Evolutionary conservation across 2,329 filamentous ascomycete genomes (phyloP).

Genomic region (Eutypella sp.): DNA sequence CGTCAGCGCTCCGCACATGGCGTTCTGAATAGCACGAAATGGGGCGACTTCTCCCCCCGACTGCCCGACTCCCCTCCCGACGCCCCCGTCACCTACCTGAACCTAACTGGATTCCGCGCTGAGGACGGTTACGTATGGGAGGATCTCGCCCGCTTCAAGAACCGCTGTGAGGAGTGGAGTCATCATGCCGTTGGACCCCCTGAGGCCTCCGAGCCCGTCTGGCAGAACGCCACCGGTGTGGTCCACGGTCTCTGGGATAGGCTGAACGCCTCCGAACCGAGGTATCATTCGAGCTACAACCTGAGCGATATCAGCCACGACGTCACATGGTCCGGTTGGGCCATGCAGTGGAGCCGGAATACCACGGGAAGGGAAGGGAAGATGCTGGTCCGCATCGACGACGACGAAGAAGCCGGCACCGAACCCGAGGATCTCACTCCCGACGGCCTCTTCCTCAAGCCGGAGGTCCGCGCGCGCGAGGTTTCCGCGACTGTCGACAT

Average conservation of each 20-base stretch:
- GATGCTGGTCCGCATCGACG: conserved; percentile 63
- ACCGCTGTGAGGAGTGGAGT: conserved; percentile 59
- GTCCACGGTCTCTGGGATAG: conserved; percentile 73
- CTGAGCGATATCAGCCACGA: conserved; percentile 59
- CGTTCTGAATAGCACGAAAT: conserved; percentile 50
- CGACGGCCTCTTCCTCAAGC: conserved; percentile 27
- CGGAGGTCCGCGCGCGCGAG: conserved; percentile 58
- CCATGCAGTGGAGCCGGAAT: conserved; percentile 69
- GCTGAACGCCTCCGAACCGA: conserved; percentile 42
- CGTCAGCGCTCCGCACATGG: conserved; percentile 47
- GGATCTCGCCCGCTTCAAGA: conserved; percentile 60
- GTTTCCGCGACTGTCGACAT: conserved; percentile 66
- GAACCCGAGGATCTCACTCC: conserved; percentile 37
- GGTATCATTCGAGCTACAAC: conserved; percentile 51
- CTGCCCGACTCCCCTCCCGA: conserved; percentile 23
- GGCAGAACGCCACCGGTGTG: conserved; percentile 73
- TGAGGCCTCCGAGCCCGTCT: conserved; percentile 47
- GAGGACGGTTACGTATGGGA: conserved; percentile 77
- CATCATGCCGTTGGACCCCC: conserved; percentile 43
- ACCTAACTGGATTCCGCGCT: conserved; percentile 71
- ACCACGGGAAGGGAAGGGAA: conserved; percentile 68
- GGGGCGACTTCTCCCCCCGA: conserved; percentile 55
- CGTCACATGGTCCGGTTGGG: conserved; percentile 57
- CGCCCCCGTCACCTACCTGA: conserved; percentile 44
- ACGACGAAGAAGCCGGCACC: conserved; percentile 38